phyloP scores from a whole-genome alignment of 2,329 filamentous ascomycete genomes.

The Hypoxylon sp. region DNA sequence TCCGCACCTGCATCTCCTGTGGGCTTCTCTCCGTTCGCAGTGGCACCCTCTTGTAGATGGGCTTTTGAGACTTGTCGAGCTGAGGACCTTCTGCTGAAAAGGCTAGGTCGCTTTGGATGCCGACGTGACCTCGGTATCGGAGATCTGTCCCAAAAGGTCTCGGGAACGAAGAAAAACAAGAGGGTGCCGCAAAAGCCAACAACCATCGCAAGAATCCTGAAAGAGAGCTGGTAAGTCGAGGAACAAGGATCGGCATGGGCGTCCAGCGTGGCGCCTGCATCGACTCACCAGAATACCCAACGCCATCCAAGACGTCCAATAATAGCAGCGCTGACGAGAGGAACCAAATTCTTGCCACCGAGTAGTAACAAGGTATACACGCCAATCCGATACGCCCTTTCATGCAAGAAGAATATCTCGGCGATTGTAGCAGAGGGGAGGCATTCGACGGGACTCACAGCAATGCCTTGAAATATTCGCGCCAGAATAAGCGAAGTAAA shows the following conservation, averaged over 20 bases:
- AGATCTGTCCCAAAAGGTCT: constrained; percentile 95
- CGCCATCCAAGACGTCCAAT: constrained; percentile 86
- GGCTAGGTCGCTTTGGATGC: constrained; percentile 59
- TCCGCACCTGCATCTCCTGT: constrained; percentile 19
- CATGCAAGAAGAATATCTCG: constrained; percentile 96
- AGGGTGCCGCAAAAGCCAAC: constrained; percentile 78
- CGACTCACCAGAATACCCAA: constrained; percentile 85
- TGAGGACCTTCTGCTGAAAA: constrained; percentile 66
- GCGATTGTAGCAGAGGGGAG: constrained; percentile 94
- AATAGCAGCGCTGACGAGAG: constrained; percentile 86
- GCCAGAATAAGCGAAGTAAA: constrained; percentile 85
- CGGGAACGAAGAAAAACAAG: constrained; percentile 91
- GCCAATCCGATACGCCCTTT: constrained; percentile 91
- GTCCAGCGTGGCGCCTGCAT: not conserved
- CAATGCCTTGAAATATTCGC: constrained; percentile 88
- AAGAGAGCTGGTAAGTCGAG: constrained; percentile 15
- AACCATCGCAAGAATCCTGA: constrained; percentile 84
- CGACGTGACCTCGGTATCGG: constrained; percentile 64
- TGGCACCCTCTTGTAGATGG: constrained; percentile 15
- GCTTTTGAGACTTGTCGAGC: constrained; percentile 49
- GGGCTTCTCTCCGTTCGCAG: constrained; percentile 15
- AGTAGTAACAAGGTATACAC: constrained; percentile 92
- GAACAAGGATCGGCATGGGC: not conserved
- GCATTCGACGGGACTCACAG: constrained; percentile 91
- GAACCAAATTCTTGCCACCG: constrained; percentile 91